Percentiles rank a stretch among this genome's conserved stretches.
These are phyloP conservation scores for Podila clonocystis DNA, from an alignment of 192 early-diverging fungal species.

Conservation along the genomic window DNA sequence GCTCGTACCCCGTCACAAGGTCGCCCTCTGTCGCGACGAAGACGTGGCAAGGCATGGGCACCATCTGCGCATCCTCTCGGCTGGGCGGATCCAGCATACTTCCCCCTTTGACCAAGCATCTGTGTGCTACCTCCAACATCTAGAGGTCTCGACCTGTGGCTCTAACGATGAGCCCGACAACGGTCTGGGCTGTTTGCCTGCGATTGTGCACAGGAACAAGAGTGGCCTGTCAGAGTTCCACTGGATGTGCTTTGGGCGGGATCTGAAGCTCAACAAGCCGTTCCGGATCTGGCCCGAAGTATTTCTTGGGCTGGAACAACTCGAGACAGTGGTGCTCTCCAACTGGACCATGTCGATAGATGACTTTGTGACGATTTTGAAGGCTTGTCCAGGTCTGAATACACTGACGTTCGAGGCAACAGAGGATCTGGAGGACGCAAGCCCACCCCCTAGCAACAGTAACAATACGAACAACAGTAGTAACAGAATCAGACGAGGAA, in stretches of 20 bases:
- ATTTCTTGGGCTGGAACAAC: slow-evolving; percentile 1
- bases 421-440: background rate
- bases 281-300: slow-evolving; percentile 11
- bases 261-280: background rate
- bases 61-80: slow-evolving; percentile 9
- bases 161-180: slow-evolving; percentile 6
- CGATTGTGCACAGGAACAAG: slow-evolving; percentile 20
- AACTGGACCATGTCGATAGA: slow-evolving; percentile 22
- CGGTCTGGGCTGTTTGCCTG: slow-evolving; percentile 20
- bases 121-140: background rate
- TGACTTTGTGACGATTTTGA: slow-evolving; percentile 22
- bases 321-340: background rate
- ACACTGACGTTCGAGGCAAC: slow-evolving; percentile 13
- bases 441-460: background rate
- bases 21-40: background rate
- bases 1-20: background rate
- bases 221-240: background rate
- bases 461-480: background rate
- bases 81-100: slow-evolving; percentile 21
- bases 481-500: background rate
- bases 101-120: slow-evolving; percentile 36
- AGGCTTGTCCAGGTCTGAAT: slow-evolving; percentile 9
- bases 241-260: slow-evolving; percentile 32
- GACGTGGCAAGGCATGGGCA: slow-evolving; percentile 6
- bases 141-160: slow-evolving; percentile 19